Base-by-base conservation (phyloP, 179 eudicot genomes). In the Heliamphora pulchella region DNA sequence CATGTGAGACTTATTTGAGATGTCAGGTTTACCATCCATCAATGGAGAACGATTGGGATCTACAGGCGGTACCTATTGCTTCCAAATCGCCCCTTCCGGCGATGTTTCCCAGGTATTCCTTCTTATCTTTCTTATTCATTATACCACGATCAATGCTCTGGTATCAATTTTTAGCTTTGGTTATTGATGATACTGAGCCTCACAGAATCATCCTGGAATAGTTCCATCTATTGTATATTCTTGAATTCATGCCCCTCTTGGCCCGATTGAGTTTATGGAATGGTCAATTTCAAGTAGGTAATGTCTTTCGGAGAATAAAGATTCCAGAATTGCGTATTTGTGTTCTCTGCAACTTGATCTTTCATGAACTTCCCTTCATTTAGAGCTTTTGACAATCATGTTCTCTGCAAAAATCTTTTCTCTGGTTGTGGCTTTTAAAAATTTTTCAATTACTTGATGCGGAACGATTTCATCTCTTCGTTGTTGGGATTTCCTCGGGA, bases 1-100 rank as follows among this genome's bases (percentile, higher is more conserved):
- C 97, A 14, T 93, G 98, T 81, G 97, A 92, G 87, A 93, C 98
- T 58, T 93, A 89, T 82, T 69, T 93, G 84, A 90, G 98, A 82
- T 92, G 98, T 65, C 91, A 93, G 55, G 91, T 93, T 65, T 92
- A 91, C 86, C 90, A 93, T 80, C 87, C 98, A 50, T 69, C 86
- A 15, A 90, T 91, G 97, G 98, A 91, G 86, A 84, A 72, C 79
- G 92, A 89, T 57, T 91, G 93, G 96, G 96, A 91, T 90, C 86
- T 91, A 72, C 97, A 93, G 78, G 97, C 91, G 5, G 87, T 92
- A 41, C 91, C 97, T 4, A 87, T 93, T 76, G 88, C 93, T 39
- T 86, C 97, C 14, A 85, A 87, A 87, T 88, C 93, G n/a, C 88
- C 92, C 75, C 79, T 84, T 50, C 85, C 93, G 1, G 89, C 87